These are phyloP conservation scores for Scenedesmus sp. DNA, from an alignment of 163 green algal genomes.

Conservation along the genomic window DNA sequence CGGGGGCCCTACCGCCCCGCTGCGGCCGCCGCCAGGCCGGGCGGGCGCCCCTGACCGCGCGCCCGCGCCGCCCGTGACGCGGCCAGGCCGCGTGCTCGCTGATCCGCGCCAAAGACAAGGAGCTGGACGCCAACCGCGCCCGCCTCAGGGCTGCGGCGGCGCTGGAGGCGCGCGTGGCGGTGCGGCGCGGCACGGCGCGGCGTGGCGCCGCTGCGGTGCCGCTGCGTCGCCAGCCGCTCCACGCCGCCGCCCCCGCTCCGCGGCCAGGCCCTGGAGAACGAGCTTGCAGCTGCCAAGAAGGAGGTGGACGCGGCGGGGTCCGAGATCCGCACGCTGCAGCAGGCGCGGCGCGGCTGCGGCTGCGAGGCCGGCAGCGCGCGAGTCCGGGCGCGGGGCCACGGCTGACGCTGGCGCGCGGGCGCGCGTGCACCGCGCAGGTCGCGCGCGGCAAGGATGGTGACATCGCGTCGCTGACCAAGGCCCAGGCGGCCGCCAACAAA, in stretches of 20 bases:
- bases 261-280: slow-evolving; percentile 51
- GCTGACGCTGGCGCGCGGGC: too few relatives aligned
- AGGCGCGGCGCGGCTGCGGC: slow-evolving; percentile 1
- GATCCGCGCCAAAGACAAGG: slow-evolving; percentile 52
- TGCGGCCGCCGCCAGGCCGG: too few relatives aligned
- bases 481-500: slow-evolving; percentile 4
- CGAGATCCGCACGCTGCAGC: slow-evolving; percentile 37
- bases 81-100: slow-evolving; percentile 38
- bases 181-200: neutral
- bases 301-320: slow-evolving; percentile 30
- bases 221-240: neutral
- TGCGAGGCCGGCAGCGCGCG: too few relatives aligned
- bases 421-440: too few relatives aligned
- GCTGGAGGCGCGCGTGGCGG: slow-evolving; percentile 7
- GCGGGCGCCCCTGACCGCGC: too few relatives aligned
- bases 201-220: neutral
- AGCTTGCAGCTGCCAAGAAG: slow-evolving; percentile 42
- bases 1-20: too few relatives aligned
- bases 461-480: slow-evolving; percentile 9
- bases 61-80: too few relatives aligned
- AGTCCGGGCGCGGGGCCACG: too few relatives aligned
- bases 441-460: slow-evolving; percentile 30
- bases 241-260: too few relatives aligned
- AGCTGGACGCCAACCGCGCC: slow-evolving; percentile 18
- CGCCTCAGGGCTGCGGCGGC: slow-evolving; percentile 38